Base-by-base conservation (phyloP, 257 asterid genomes). In the Agastache rugosa region DNA sequence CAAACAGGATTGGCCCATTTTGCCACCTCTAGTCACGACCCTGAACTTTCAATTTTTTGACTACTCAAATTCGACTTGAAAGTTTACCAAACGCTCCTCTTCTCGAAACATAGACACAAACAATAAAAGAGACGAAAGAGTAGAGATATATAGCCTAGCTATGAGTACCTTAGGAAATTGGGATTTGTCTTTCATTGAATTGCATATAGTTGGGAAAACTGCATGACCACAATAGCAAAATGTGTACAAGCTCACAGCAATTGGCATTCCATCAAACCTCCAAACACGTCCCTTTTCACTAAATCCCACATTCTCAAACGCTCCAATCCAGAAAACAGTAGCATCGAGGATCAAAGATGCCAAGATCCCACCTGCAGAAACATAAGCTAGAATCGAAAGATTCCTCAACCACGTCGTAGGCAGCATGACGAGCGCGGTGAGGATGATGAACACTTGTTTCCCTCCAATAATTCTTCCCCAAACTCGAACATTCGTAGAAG, bases 211-310 rank as follows among this genome's bases (percentile, higher is more conserved):
- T 0, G 95, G 92, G 35, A 87, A 87, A 63, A 89, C 79, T 0
- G 90, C 75, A 79, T 85, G 90, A 1, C 85, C 92, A 76, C 85
- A 82, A 44, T 83, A 89, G 72, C 92, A 85, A 22, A 89, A 87
- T 0, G 88, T 82, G 61, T 27, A 85, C 79, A 87, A 72, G 35
- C 89, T 89, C n/a, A 85, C 34, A 34, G 87, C 63, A 0, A 80
- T 81, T 19, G 87, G 83, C 50, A 86, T 45, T 58, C 91, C 90
- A 44, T 20, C 72, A 77, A 72, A 77, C 77, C 44, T 79, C 83
- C 78, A 78, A 51, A 86, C 23, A 41, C 11, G 55, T 11, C 88
- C 94, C 22, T 55, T 84, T n/a, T 78, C 81, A 11, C 23, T 23
- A 53, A 86, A 88, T 0, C 91, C 91, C 0, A 88, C 83, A 1